These are phyloP conservation scores for Starmerella tilneyi DNA, from an alignment of 805 yeast genomes.

Conservation along the genomic window DNA sequence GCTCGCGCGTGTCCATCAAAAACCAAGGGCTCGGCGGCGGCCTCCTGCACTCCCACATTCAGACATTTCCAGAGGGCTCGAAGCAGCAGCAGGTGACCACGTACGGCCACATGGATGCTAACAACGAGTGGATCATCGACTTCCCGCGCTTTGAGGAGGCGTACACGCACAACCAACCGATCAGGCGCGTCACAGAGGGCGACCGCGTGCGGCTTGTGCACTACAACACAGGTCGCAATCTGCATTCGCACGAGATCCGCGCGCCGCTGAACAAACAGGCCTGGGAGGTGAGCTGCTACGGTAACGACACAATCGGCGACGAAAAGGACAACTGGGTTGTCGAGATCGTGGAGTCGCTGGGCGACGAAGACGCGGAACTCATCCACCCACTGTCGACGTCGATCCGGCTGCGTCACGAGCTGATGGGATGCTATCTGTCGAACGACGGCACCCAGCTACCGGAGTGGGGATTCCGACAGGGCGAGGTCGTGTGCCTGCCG, in stretches of 20 bases:
- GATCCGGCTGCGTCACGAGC: slow-evolving; percentile 66
- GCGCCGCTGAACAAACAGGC: slow-evolving; percentile 88
- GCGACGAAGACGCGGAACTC: slow-evolving; percentile 41
- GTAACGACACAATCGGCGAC: slow-evolving; percentile 66
- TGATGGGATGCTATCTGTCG: slow-evolving; percentile 89
- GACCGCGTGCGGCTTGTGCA: slow-evolving; percentile 74
- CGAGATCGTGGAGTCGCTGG: slow-evolving; percentile 53
- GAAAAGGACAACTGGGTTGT: slow-evolving; percentile 83
- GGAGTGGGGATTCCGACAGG: slow-evolving; percentile 96
- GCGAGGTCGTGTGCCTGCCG: slow-evolving; percentile 73
- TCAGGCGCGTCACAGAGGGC: slow-evolving; percentile 45
- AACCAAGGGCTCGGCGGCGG: slow-evolving; percentile 71
- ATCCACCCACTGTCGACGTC: slow-evolving; percentile 62
- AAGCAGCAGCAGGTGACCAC: slow-evolving; percentile 95
- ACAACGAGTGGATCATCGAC: slow-evolving; percentile 77
- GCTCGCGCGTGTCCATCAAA: slow-evolving; percentile 64
- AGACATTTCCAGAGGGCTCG: slow-evolving; percentile 75
- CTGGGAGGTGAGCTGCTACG: slow-evolving; percentile 90
- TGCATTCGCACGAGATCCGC: slow-evolving; percentile 90
- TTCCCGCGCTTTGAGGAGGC: slow-evolving; percentile 32
- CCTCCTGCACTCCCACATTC: slow-evolving; percentile 70
- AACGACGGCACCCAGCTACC: slow-evolving; percentile 76
- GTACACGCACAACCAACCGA: slow-evolving; percentile 34
- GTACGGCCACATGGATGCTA: slow-evolving; percentile 39
- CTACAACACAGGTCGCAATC: slow-evolving; percentile 62